Conservation (phyloP, 306 rosid genomes). For the Sicyos baderoa region DNA sequence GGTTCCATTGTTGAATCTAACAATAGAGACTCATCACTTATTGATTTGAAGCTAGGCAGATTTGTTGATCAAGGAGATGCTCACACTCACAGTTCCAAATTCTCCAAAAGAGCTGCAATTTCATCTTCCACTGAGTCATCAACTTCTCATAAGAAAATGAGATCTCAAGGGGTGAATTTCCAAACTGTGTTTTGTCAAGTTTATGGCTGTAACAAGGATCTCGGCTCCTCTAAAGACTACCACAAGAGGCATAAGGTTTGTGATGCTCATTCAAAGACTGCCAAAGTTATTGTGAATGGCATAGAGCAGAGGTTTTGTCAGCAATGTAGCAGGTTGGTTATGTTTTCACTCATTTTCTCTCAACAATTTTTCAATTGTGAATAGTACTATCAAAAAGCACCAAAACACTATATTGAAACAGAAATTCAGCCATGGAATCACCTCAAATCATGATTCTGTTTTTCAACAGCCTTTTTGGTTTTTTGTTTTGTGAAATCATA, state of each 20-base stretch:
- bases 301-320: slow-evolving; percentile 88
- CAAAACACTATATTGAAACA: not conserved
- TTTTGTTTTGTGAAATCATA: not conserved
- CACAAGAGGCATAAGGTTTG: slow-evolving; percentile 93
- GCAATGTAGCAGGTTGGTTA: slow-evolving; percentile 83
- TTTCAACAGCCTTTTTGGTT: slow-evolving; percentile 9
- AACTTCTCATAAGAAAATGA: slow-evolving; percentile 43
- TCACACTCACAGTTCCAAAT: slow-evolving; percentile 22
- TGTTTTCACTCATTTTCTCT: slow-evolving; percentile 8
- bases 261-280: slow-evolving; percentile 79
- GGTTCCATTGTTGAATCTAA: slow-evolving; percentile 45
- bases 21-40: slow-evolving; percentile 46
- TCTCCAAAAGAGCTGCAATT: slow-evolving; percentile 32
- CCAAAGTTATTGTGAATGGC: slow-evolving; percentile 68
- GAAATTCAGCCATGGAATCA: not conserved
- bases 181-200: slow-evolving; percentile 65
- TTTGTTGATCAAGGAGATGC: slow-evolving; percentile 47
- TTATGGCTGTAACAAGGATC: slow-evolving; percentile 81
- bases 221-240: slow-evolving; percentile 68
- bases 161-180: slow-evolving; percentile 37
- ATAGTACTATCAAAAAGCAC: not conserved
- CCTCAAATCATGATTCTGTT: slow-evolving; percentile 1
- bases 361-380: not conserved
- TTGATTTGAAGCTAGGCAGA: slow-evolving; percentile 73
- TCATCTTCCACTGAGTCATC: slow-evolving; percentile 59